phyloP scores from a whole-genome alignment of 306 rosid species.

The Castanopsis chinensis region DNA sequence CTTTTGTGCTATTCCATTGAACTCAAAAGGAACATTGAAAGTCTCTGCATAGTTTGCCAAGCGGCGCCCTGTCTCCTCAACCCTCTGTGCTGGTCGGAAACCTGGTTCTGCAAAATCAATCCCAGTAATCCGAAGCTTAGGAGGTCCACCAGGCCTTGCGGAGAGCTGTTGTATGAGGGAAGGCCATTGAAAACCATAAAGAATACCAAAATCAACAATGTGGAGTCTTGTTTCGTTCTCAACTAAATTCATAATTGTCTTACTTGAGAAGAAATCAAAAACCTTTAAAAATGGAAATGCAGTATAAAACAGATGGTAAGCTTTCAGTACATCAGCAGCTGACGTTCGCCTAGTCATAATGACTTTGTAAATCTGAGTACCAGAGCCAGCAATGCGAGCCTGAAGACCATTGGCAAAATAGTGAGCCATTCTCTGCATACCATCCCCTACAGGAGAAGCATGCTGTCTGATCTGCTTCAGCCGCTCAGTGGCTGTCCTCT shows the following conservation, averaged over 20 bases:
- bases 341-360: conserved; percentile 36
- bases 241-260: conserved; percentile 35
- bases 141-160: conserved; percentile 30
- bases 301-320: conserved; percentile 34
- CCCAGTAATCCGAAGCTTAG: conserved; percentile 40
- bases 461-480: conserved; percentile 38
- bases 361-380: conserved; percentile 31
- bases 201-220: conserved; percentile 39
- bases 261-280: conserved; percentile 28
- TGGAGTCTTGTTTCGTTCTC: conserved; percentile 35
- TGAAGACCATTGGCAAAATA: conserved; percentile 40
- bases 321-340: conserved; percentile 40
- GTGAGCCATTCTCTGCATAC: conserved; percentile 39
- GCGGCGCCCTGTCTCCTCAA: conserved; percentile 35
- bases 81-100: conserved; percentile 41
- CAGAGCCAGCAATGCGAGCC: conserved; percentile 41
- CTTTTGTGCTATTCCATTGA: conserved; percentile 39
- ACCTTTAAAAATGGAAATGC: conserved; percentile 36
- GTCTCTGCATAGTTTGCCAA: conserved; percentile 31
- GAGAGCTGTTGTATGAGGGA: conserved; percentile 30
- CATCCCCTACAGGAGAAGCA: conserved; percentile 33
- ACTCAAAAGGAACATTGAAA: conserved; percentile 37
- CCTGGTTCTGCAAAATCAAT: conserved; percentile 40
- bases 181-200: conserved; percentile 41
- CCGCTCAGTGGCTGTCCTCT: conserved; percentile 18